Base-by-base conservation (phyloP, 768 basidiomycete genomes). In the Suillus occidentalis region DNA sequence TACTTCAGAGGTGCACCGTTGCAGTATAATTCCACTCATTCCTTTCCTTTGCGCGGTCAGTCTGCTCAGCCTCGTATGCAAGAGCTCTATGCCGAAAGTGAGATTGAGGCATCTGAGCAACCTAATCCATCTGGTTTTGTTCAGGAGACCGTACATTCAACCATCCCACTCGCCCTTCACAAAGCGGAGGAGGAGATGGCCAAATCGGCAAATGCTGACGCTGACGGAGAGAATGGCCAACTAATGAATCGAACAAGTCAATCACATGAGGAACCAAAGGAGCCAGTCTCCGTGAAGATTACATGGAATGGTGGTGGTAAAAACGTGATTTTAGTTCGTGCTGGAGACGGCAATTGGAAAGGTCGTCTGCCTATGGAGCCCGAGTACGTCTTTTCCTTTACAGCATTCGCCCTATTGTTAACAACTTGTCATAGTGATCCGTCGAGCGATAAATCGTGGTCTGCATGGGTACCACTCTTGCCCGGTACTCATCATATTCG, bases 401-500 rank as follows among this genome's bases (percentile, higher is more conserved):
- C 63, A 55, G 28, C 62, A 7, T 60, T 60, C 36, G 18, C 59
- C 22, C 64, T 31, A 18, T 31, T n/a, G 56, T 69, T 76, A 65
- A 78, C 57, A 37, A 61, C 58, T 13, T 31, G 6, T 31, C 18
- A n/a, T 55, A 76, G 75, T 49, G 66, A 75, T 49, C 71, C 78
- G 4, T 72, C 76, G 58, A 74, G 72, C 4, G 78, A 79, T 53
- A 70, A 72, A 65, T 74, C 74, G 6, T 83, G 78, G 73, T 75
- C 72, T 43, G 71, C 78, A 6, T 74, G 73, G 69, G 78, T 89
- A 34, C 71, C 81, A 6, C 85, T 99, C 0, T 86, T 87, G 12
- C 94, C 95, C 0, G 97, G 97, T 18, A 95, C 95, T 0, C 95
- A 98, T 73, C 92, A 95, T 68, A 84, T 98, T 73, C 93, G 95